Evolutionary conservation across 495 filamentous ascomycete genomes (phyloP).

Genomic region (Xylaria castorea): DNA sequence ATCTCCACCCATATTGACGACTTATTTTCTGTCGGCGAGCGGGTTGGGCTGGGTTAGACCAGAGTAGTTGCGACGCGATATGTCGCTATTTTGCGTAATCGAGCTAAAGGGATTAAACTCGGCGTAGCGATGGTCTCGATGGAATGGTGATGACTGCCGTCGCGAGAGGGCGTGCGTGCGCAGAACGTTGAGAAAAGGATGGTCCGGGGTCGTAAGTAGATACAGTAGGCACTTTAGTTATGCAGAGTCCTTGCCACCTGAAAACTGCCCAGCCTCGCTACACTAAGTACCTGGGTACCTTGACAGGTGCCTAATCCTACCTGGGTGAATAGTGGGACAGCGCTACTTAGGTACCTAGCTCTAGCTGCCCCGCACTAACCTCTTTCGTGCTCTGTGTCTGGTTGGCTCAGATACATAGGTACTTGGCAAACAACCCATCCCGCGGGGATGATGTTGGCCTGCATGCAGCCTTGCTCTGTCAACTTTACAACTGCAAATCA

Average conservation of each 20-base stretch:
- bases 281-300: neutral
- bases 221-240: too few species aligned
- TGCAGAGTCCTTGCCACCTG: slow-evolving; percentile 14
- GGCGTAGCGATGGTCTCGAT: neutral
- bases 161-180: neutral
- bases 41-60: slow-evolving; percentile 23
- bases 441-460: neutral
- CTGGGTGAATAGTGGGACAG: neutral
- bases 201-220: too few species aligned
- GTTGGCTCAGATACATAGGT: slow-evolving; percentile 7
- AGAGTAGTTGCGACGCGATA: neutral
- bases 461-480: neutral
- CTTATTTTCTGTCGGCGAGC: slow-evolving; percentile 25
- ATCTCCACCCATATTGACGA: slow-evolving; percentile 80
- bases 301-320: neutral
- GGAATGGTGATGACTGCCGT: neutral
- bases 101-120: too few species aligned
- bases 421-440: slow-evolving; percentile 12
- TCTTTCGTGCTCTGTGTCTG: slow-evolving; percentile 17
- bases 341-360: too few species aligned
- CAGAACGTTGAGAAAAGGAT: neutral
- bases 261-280: slow-evolving; percentile 18
- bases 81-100: too few species aligned
- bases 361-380: slow-evolving; percentile 33
- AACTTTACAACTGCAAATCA: neutral